Percentiles rank a stretch among this genome's conserved stretches.
phyloP scores from a whole-genome alignment of 73 alveolate species.

The Tetrahymena thermophila region DNA sequence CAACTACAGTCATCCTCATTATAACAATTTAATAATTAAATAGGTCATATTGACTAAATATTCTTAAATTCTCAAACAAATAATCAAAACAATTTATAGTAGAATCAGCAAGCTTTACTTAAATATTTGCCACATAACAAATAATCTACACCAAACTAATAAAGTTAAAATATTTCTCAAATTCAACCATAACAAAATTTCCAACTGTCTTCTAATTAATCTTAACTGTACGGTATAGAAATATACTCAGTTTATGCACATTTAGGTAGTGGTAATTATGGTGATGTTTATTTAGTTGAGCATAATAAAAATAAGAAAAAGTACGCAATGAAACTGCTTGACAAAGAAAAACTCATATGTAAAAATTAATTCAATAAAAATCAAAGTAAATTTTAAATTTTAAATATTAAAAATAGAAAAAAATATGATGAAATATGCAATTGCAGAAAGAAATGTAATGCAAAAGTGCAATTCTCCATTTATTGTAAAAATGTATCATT shows the following conservation, averaged over 20 bases:
- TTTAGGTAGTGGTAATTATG: conserved; percentile 89
- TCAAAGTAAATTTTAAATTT: neutral
- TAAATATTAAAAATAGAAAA: neutral
- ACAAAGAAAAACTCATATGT: conserved; percentile 33
- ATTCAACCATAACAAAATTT: neutral
- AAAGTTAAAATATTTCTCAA: neutral
- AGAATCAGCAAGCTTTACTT: neutral
- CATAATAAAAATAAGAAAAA: conserved; percentile 47
- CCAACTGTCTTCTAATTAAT: neutral
- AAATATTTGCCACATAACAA: neutral
- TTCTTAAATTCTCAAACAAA: neutral
- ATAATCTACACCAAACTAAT: neutral
- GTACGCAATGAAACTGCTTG: conserved; percentile 87
- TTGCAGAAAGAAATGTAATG: neutral
- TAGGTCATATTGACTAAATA: neutral
- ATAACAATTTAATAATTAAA: neutral
- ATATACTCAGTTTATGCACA: conserved; percentile 47
- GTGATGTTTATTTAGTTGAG: conserved; percentile 81
- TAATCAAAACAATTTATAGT: neutral
- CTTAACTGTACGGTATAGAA: neutral
- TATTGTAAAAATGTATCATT: neutral
- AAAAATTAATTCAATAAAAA: neutral
- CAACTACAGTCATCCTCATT: neutral
- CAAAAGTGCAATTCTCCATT: neutral
- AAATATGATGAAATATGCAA: neutral